Percentiles rank a stretch among this genome's conserved stretches.
These are phyloP conservation scores for Sanguinoderma infundibulare DNA, from an alignment of 1,284 basidiomycete species.

Conservation along the genomic window DNA sequence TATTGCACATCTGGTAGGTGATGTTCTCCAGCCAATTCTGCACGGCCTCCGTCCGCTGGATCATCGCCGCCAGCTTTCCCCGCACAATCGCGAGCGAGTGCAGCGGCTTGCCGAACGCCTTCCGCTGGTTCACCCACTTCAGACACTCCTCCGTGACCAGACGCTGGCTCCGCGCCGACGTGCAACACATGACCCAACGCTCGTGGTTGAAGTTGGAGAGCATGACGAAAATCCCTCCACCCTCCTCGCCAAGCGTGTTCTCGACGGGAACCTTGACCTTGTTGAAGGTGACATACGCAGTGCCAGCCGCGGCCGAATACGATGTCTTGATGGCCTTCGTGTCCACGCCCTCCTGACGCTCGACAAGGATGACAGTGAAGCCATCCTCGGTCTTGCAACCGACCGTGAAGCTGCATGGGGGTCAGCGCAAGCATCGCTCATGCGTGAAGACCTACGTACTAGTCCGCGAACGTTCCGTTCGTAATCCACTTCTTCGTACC, in stretches of 20 bases:
- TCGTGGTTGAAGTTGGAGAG: slow-evolving; percentile 74
- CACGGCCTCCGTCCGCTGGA: slow-evolving; percentile 77
- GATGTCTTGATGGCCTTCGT: slow-evolving; percentile 88
- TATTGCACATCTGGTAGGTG: slow-evolving; percentile 92
- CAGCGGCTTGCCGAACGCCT: slow-evolving; percentile 85
- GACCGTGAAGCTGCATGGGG: slow-evolving; percentile 56
- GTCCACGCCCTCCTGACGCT: slow-evolving; percentile 77
- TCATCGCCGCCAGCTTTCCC: slow-evolving; percentile 85
- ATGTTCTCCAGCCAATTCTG: slow-evolving; percentile 92
- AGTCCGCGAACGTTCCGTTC: slow-evolving; percentile 73
- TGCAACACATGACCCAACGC: slow-evolving; percentile 73
- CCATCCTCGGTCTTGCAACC: slow-evolving; percentile 73
- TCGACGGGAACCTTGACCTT: slow-evolving; percentile 87
- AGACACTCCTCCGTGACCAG: slow-evolving; percentile 68
- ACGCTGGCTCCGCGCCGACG: slow-evolving; percentile 55
- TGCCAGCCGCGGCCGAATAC: slow-evolving; percentile 80
- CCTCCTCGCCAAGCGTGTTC: slow-evolving; percentile 86
- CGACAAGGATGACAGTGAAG: slow-evolving; percentile 84
- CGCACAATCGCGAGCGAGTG: slow-evolving; percentile 85
- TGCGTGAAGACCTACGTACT: slow-evolving; percentile 32
- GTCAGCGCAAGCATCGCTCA: not conserved
- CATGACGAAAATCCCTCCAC: slow-evolving; percentile 84
- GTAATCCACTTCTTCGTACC: slow-evolving; percentile 88
- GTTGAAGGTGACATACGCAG: slow-evolving; percentile 88
- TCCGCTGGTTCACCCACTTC: slow-evolving; percentile 81